A percentile compares a stretch with the other conserved stretches of the same genome.
Evolutionary conservation across 2,329 filamentous ascomycete genomes (phyloP).

Genomic region (Botrytis byssoidea): DNA sequence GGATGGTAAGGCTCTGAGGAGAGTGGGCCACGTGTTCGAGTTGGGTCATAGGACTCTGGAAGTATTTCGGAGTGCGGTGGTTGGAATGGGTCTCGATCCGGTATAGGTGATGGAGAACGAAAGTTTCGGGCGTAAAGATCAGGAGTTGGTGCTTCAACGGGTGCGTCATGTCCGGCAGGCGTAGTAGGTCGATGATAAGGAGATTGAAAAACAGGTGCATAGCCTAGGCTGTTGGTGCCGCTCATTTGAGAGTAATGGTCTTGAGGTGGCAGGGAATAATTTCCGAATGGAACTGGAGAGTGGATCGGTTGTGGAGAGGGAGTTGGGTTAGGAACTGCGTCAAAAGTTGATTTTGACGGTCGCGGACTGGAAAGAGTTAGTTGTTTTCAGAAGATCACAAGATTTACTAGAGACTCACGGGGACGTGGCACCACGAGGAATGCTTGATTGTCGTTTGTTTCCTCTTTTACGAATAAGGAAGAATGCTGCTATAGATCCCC

Average conservation of each 20-base stretch:
- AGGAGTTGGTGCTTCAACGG: slow-evolving; percentile 13
- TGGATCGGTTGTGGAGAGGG: not conserved
- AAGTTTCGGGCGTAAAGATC: slow-evolving; percentile 6
- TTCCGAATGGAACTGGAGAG: not conserved
- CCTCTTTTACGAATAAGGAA: slow-evolving; percentile 1
- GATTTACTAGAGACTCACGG: not conserved
- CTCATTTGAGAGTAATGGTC: slow-evolving; percentile 12
- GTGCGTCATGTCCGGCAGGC: not conserved
- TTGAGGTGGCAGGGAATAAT: not conserved
- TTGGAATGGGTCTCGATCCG: slow-evolving; percentile 1
- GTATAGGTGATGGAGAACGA: not conserved
- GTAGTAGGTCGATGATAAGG: slow-evolving; percentile 5
- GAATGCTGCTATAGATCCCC: not conserved
- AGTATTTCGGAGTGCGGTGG: slow-evolving; percentile 14
- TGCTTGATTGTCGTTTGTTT: not conserved
- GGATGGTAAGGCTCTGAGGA: not conserved
- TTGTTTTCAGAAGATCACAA: not conserved
- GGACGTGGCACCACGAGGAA: not conserved
- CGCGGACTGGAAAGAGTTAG: not conserved
- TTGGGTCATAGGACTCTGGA: slow-evolving; percentile 7
- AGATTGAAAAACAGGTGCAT: slow-evolving; percentile 14
- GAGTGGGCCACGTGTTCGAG: not conserved
- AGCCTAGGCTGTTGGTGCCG: not conserved
- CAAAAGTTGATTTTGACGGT: not conserved
- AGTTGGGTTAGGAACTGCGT: slow-evolving; percentile 4